Evolutionary conservation across 441 rosid species (phyloP).

Genomic region (Eugenia klotzschiana): DNA sequence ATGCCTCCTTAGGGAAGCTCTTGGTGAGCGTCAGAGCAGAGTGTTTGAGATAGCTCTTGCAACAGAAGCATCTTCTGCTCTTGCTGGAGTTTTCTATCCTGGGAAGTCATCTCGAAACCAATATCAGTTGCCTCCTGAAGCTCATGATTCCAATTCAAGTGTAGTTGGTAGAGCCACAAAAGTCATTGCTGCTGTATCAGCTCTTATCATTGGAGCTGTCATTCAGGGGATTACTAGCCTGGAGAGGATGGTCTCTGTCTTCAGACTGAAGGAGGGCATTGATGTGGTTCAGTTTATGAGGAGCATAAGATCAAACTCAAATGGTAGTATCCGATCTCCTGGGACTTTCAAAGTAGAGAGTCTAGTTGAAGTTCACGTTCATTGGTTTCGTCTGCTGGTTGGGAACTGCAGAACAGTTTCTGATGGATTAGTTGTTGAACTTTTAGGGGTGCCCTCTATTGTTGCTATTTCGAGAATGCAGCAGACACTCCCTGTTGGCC

Average conservation of each 20-base stretch:
- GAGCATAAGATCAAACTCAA: constrained; percentile 58
- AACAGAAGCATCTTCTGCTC: constrained; percentile 75
- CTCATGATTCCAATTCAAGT: constrained; percentile 44
- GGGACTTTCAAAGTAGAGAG: constrained; percentile 55
- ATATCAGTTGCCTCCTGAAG: constrained; percentile 66
- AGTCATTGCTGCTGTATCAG: constrained; percentile 73
- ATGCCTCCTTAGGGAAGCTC: constrained; percentile 82
- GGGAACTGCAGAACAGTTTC: constrained; percentile 84
- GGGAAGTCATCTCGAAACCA: constrained; percentile 80
- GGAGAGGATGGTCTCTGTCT: constrained; percentile 81
- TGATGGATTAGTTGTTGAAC: constrained; percentile 82
- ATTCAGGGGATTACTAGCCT: constrained; percentile 83
- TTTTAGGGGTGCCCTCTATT: constrained; percentile 73
- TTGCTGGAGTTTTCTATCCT: constrained; percentile 50
- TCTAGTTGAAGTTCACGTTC: constrained; percentile 61
- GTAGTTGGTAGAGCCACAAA: constrained; percentile 48
- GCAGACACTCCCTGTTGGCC: constrained; percentile 67
- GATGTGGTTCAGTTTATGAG: constrained; percentile 80
- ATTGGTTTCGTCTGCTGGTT: constrained; percentile 89
- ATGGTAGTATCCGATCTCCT: constrained; percentile 61
- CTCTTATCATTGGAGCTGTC: constrained; percentile 73
- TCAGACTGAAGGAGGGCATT: constrained; percentile 75
- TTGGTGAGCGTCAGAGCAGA: constrained; percentile 95
- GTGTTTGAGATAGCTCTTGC: constrained; percentile 97
- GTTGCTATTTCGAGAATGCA: constrained; percentile 95